Evolutionary conservation across 2,329 filamentous ascomycete genomes (phyloP), one percentile per base, ranked within the genome.

Genomic region (Lachnellula occidentalis): DNA sequence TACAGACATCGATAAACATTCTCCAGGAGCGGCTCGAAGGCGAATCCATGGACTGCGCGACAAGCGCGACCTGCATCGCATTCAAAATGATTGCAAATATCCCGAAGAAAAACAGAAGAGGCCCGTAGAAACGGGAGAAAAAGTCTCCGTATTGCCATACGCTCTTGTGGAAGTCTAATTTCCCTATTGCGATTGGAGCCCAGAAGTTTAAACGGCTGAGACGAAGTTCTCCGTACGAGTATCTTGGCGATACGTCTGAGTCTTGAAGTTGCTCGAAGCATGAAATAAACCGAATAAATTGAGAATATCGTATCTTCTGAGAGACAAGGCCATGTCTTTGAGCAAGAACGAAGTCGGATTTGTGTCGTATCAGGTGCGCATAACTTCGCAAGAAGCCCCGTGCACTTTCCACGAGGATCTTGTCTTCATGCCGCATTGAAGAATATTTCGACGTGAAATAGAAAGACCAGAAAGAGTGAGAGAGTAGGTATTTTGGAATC

Each of bases 401-500:
- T 9, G 61, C 63, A n/a, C 46, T 43, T 45, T 34, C 37, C 6
- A 45, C 34, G 17, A 15, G 5, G 3, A 12, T 19, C 15, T 34
- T 46, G 8, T 39, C 39, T 2, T 34, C 42, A 22, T 34, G 14
- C 15, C 21, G 31, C 17, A 37, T 19, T 2, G 42, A 11, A 14
- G 24, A 34, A 14, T 5, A 24, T 11, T 39, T 17, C n/a, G 11
- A 27, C 4, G 39, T 43, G n/a, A 57, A 45, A 41, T 57, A 51
- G 5, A 22, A 36, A 12, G 27, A 17, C 63, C 66, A 69, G 42
- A 70, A 65, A 2, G 47, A 24, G 22, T 65, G 48, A 14, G 59
- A 63, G 11, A 62, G 24, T 6, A 69, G 61, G 47, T 64, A 69
- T 1, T 41, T 22, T 1, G 66, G 68, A 2, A 70, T 48, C 3